Evolutionary conservation across 192 early-diverging fungal genomes (phyloP).

Genomic region (Mortierella hygrophila): DNA sequence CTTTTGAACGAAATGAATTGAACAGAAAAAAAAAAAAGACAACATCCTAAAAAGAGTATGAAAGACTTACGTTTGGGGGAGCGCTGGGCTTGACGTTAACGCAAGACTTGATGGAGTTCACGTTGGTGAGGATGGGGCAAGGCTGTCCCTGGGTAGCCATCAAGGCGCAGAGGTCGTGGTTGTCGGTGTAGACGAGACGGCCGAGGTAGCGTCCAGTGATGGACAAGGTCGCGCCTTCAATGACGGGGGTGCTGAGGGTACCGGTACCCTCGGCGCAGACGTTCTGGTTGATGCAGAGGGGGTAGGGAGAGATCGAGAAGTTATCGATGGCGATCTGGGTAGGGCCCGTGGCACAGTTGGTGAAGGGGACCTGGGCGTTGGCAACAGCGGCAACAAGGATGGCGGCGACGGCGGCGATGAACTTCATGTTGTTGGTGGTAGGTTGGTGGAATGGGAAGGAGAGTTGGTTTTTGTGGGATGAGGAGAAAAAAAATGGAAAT

Average conservation of each 20-base stretch:
- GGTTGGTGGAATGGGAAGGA: not conserved
- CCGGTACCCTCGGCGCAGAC: slow-evolving; percentile 43
- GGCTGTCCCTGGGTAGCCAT: slow-evolving; percentile 9
- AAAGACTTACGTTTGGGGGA: slow-evolving; percentile 15
- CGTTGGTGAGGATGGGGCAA: slow-evolving; percentile 37
- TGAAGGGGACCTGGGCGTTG: slow-evolving; percentile 57
- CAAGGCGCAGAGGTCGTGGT: slow-evolving; percentile 34
- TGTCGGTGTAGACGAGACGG: slow-evolving; percentile 35
- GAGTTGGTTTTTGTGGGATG: slow-evolving; percentile 5
- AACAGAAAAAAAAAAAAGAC: not conserved
- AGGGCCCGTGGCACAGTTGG: slow-evolving; percentile 57
- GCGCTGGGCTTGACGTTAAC: slow-evolving; percentile 23
- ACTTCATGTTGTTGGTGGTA: slow-evolving; percentile 54
- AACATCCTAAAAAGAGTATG: not conserved
- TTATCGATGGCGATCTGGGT: slow-evolving; percentile 58
- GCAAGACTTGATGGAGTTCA: slow-evolving; percentile 29
- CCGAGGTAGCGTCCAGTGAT: slow-evolving; percentile 28
- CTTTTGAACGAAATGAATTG: not conserved
- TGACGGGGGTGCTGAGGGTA: slow-evolving; percentile 45
- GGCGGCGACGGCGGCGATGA: slow-evolving; percentile 60
- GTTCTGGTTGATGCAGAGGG: slow-evolving; percentile 45
- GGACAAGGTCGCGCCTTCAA: slow-evolving; percentile 15
- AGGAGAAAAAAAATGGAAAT: slow-evolving; percentile 11
- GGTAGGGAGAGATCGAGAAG: slow-evolving; percentile 57
- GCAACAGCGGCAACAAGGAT: slow-evolving; percentile 55